Conservation (phyloP, 345 rosid species). For the Linum usitatissimum region DNA sequence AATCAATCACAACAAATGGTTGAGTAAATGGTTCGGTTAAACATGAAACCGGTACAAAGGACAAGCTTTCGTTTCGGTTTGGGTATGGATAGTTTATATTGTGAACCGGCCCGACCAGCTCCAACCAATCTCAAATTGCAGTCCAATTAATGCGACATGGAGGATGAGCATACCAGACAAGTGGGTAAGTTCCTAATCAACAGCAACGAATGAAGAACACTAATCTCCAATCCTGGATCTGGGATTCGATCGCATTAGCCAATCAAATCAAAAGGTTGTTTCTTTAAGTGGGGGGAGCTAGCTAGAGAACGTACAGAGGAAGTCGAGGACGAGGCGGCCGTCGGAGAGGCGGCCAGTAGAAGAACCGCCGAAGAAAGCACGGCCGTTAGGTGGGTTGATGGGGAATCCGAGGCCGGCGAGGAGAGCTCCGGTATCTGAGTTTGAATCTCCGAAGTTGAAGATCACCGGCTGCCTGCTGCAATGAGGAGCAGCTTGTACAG, state of each 20-base stretch:
- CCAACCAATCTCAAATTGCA: no score
- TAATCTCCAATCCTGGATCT: no score
- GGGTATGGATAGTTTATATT: no score
- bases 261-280: background rate
- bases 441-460: slow-evolving; percentile 86
- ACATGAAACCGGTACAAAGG: no score
- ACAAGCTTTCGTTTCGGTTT: background rate
- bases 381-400: slow-evolving; percentile 57
- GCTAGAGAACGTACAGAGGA: slow-evolving; percentile 47
- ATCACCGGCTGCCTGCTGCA: slow-evolving; percentile 46
- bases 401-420: slow-evolving; percentile 66
- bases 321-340: slow-evolving; percentile 75
- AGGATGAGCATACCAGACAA: no score
- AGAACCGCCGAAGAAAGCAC: slow-evolving; percentile 50
- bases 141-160: no score
- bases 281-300: background rate
- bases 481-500: slow-evolving; percentile 13
- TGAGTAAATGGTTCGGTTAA: no score
- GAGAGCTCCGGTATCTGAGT: slow-evolving; percentile 95
- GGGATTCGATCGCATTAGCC: background rate
- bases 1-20: background rate
- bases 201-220: background rate
- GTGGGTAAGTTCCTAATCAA: no score
- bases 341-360: slow-evolving; percentile 75
- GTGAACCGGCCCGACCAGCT: no score